phyloP scores from a whole-genome alignment of 2,329 filamentous ascomycete genomes.

The Sordariomycetes sp. region DNA sequence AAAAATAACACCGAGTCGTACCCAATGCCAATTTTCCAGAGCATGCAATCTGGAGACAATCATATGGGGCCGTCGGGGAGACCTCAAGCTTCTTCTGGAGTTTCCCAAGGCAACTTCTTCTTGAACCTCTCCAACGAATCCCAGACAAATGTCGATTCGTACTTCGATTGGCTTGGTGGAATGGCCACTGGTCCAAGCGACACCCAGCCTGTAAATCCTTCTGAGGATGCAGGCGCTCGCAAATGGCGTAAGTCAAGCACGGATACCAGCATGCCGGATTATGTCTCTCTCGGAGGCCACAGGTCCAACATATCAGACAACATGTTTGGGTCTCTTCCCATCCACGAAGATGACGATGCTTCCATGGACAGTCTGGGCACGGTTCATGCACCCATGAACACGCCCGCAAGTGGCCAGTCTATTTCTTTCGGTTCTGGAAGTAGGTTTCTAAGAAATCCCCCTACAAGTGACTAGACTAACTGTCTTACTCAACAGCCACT shows the following conservation, averaged over 20 bases:
- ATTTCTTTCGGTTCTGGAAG: constrained; percentile 2
- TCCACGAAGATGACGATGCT: not conserved
- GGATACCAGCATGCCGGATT: constrained; percentile 34
- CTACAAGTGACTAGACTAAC: constrained; percentile 10
- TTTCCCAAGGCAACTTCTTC: too few species aligned
- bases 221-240: not conserved
- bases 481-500: constrained; percentile 6
- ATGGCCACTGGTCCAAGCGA: too few species aligned
- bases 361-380: not conserved
- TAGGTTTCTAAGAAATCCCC: constrained; percentile 4
- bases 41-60: too few species aligned
- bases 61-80: too few species aligned
- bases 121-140: too few species aligned
- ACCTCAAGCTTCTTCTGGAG: too few species aligned
- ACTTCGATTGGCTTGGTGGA: not conserved
- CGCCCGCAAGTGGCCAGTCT: constrained; percentile 19
- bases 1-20: not conserved
- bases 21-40: too few species aligned
- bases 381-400: constrained; percentile 31
- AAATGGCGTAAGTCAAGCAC: constrained; percentile 18
- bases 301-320: not conserved
- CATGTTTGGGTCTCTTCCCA: too few species aligned
- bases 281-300: constrained; percentile 10
- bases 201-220: too few species aligned
- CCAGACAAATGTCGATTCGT: not conserved